Evolutionary conservation across 306 rosid species (phyloP), one percentile per base, ranked within the genome.

Genomic region (Alnus rubra): DNA sequence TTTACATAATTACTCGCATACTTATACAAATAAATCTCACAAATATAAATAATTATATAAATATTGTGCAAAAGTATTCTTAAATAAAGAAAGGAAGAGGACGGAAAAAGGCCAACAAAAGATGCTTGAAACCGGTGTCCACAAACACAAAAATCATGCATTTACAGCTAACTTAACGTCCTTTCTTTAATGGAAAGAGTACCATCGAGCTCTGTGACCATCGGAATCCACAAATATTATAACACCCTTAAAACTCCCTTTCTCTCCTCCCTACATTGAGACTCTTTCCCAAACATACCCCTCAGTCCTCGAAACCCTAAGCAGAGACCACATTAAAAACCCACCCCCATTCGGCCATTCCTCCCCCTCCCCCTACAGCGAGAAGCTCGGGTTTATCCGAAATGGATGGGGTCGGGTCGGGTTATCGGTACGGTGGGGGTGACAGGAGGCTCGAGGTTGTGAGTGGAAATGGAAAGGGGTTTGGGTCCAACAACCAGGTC

Each of bases 391-490:
- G 45, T 30, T 37, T 37, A 8, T 18, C 35, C 39, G 19, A 12
- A 35, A 88, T 89, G 97, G 88, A 86, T 47, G 85, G 83, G 9
- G 80, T 58, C 78, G 89, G 86, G 23, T 84, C 87, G 50, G 86
- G 78, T 42, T 39, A 62, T 0, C 33, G 47, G 3, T 59, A 73
- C 49, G 77, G 48, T 72, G 54, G 86, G 1, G 82, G 83, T 5
- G 79, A 65, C 3, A 73, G 86, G 69, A 80, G 85, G 82, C n/a
- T 79, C 9, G 84, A 81, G 86, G 72, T 87, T 18, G 93, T 92
- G 80, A 90, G 97, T 86, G 93, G 97, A 23, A 90, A 88, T 86
- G 93, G 97, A 23, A 90, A 88, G 88, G 53, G 83, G 55, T 87
- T 82, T 48, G 84, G 90, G 19, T 69, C 72, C 15, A 75, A 71